These are phyloP conservation scores for Leccinum colubrinum DNA, from an alignment of 1,284 basidiomycete genomes.

Conservation along the genomic window DNA sequence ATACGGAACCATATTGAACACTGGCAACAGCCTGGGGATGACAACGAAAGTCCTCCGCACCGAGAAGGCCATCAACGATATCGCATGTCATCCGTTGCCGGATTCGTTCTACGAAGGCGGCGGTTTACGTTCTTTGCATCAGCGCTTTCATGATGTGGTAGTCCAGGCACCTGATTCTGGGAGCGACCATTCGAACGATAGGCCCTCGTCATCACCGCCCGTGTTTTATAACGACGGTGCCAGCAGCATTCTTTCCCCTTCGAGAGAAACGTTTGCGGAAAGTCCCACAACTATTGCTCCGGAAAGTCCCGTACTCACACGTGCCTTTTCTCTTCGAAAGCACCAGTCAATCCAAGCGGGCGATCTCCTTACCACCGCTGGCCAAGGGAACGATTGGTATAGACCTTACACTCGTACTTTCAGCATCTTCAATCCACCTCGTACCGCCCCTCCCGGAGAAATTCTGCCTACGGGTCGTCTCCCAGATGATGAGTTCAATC, in stretches of 20 bases:
- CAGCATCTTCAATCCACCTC: conserved; percentile 54
- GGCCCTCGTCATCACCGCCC: conserved; percentile 18
- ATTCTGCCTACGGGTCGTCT: conserved; percentile 31
- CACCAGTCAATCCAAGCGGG: conserved; percentile 64
- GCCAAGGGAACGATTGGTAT: conserved; percentile 43
- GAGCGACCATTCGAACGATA: conserved; percentile 53
- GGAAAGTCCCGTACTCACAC: conserved; percentile 8
- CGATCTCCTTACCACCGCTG: conserved; percentile 58
- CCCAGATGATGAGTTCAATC: conserved; percentile 70
- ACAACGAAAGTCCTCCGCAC: conserved; percentile 95
- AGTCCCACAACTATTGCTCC: conserved; percentile 17
- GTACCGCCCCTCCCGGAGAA: conserved; percentile 31
- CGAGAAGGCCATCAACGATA: conserved; percentile 95
- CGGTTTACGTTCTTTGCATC: conserved; percentile 86
- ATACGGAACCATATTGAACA: background rate
- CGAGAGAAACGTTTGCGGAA: conserved; percentile 25
- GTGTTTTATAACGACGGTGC: conserved; percentile 9
- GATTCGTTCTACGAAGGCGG: conserved; percentile 92
- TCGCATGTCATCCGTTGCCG: conserved; percentile 94
- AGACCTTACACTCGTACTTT: conserved; percentile 47
- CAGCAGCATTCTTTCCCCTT: conserved; percentile 8
- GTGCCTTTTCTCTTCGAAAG: conserved; percentile 31
- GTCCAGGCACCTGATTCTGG: conserved; percentile 47
- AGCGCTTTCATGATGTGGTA: conserved; percentile 70
- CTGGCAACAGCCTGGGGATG: conserved; percentile 60